Conservation (phyloP, 495 filamentous ascomycete genomes). For the Apodospora peruviana region DNA sequence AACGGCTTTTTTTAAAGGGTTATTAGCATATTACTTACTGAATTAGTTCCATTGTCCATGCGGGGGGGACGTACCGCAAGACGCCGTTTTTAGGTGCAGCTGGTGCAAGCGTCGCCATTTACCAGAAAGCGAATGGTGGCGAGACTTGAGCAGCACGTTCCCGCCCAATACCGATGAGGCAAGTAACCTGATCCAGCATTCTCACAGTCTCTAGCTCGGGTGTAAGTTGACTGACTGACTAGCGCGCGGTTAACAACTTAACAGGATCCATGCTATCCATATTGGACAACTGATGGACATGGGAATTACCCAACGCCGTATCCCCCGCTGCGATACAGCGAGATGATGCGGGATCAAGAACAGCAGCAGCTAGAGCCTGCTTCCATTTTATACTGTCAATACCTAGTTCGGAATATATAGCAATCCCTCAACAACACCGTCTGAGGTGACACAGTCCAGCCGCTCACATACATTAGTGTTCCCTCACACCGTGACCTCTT, state of each 20-base stretch:
- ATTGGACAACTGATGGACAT: background rate
- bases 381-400: too few relatives aligned
- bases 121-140: background rate
- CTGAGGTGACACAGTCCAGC: too few relatives aligned
- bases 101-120: constrained; percentile 4
- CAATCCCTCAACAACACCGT: too few relatives aligned
- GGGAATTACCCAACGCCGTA: background rate
- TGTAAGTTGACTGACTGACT: background rate
- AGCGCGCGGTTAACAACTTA: background rate
- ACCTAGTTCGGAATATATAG: too few relatives aligned
- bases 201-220: background rate
- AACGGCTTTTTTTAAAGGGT: background rate
- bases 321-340: background rate
- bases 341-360: too few relatives aligned
- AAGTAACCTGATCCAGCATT: background rate
- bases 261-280: background rate
- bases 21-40: too few relatives aligned
- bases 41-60: constrained; percentile 1
- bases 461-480: too few relatives aligned
- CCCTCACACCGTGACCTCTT: too few relatives aligned
- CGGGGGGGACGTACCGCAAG: background rate
- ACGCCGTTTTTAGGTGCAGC: background rate
- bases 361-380: too few relatives aligned
- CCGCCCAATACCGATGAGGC: background rate
- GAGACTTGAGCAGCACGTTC: background rate